phyloP scores from a whole-genome alignment of 2,329 filamentous ascomycete species.

The Aureobasidium sp. region DNA sequence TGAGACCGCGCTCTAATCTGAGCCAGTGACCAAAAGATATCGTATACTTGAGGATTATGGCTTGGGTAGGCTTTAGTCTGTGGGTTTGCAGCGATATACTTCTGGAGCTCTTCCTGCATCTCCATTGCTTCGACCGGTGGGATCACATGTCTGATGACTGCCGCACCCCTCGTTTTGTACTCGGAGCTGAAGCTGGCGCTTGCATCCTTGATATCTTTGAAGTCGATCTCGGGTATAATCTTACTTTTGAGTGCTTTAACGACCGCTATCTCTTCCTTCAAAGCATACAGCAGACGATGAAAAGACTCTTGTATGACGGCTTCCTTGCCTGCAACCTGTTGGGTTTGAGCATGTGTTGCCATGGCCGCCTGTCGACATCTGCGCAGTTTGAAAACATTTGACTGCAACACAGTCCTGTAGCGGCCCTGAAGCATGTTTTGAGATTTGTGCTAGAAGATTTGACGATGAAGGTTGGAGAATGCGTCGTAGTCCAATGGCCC shows the following conservation, averaged over 20 bases:
- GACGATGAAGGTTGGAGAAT: too few relatives aligned
- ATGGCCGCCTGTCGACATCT: not conserved
- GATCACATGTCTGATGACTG: conserved; percentile 40
- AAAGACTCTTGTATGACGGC: conserved; percentile 38
- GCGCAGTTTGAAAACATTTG: not conserved
- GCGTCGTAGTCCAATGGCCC: too few relatives aligned
- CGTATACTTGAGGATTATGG: conserved; percentile 44
- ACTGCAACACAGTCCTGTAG: not conserved
- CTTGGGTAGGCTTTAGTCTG: conserved; percentile 41
- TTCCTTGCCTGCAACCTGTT: conserved; percentile 39
- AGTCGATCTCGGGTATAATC: conserved; percentile 41
- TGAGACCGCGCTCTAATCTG: conserved; percentile 42
- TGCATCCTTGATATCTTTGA: conserved; percentile 39
- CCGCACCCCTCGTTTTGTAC: conserved; percentile 50
- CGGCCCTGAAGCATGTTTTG: not conserved
- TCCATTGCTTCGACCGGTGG: conserved; percentile 36
- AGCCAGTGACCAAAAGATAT: conserved; percentile 44
- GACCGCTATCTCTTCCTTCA: conserved; percentile 39
- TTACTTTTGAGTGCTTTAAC: conserved; percentile 36
- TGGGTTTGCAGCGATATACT: conserved; percentile 42
- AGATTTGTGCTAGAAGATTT: not conserved
- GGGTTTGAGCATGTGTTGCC: conserved; percentile 43
- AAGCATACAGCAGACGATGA: conserved; percentile 36
- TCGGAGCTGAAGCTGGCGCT: conserved; percentile 50
- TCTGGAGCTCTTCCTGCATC: conserved; percentile 38